Base-by-base conservation (phyloP, 306 rosid species). In the Gastrolobium bilobum region DNA sequence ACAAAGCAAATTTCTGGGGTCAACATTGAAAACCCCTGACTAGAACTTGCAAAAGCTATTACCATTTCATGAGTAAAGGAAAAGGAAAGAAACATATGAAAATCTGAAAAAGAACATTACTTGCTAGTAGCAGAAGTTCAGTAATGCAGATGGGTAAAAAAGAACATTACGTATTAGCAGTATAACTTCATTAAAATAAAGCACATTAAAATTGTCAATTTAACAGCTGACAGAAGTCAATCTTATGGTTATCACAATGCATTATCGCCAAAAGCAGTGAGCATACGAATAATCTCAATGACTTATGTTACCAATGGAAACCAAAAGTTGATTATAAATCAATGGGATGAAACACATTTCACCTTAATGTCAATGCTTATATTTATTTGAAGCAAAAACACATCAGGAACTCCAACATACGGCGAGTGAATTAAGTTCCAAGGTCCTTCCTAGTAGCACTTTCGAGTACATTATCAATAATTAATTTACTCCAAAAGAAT, bases 21-120 rank as follows among this genome's bases (percentile, higher is more conserved):
- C 68, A 80, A 69, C 58, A 67, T 80, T 47, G 51, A 57, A 39
- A 54, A 33, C 50, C 53, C 67, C 47, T 77, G 74, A 43, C 82
- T 51, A 52, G 10, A 66, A 29, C 75, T 63, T 68, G 48, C 75
- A 11, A 64, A 64, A 71, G 62, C 64, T 44, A 51, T 10, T 60
- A 46, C 40, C 59, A 51, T 44, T 26, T 86, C 85, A 38, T 9
- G 4, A 62, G 39, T 58, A 34, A 39, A 68, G 48, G 37, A 61
- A 58, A 58, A 57, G 61, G 10, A 42, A 34, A 6, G 3, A 20
- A 1, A 9, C 0, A 39, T 38, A 0, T 13, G 39, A 71, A 57
- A 72, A 11, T 56, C 30, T 13, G 33, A 11, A 38, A 26, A 7
- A 40, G 29, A 10, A 30, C 10, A 74, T 43, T 5, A 44, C 30